phyloP scores from a whole-genome alignment of 2,329 filamentous ascomycete genomes.

The Alternaria arborescens region DNA sequence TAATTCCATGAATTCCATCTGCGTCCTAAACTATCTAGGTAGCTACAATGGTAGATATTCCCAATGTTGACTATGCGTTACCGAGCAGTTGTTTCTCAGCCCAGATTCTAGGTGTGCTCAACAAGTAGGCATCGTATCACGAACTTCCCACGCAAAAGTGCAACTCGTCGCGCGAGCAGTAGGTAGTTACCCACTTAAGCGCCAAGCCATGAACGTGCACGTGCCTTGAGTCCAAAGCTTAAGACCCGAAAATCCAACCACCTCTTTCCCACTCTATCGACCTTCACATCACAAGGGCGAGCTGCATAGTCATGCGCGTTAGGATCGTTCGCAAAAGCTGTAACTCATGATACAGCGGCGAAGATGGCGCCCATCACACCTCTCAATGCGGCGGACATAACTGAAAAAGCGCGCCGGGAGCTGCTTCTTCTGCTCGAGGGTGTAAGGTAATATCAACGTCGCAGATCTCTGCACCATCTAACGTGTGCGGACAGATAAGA shows the following conservation, averaged over 20 bases:
- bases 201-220: conserved; percentile 28
- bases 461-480: conserved; percentile 42
- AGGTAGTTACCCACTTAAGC: neutral
- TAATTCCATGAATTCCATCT: too few relatives aligned
- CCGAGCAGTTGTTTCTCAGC: neutral
- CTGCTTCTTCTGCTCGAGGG: conserved; percentile 90
- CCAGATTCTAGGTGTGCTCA: neutral
- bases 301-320: conserved; percentile 17
- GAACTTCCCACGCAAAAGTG: neutral
- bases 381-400: conserved; percentile 79
- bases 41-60: neutral
- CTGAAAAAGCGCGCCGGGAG: conserved; percentile 84
- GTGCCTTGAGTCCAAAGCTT: conserved; percentile 23
- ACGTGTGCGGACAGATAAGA: conserved; percentile 72
- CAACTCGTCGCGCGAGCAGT: neutral
- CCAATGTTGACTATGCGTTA: neutral
- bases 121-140: too few relatives aligned
- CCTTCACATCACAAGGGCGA: conserved; percentile 16
- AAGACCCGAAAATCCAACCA: conserved; percentile 12
- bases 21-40: too few relatives aligned
- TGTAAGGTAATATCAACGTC: conserved; percentile 71
- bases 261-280: conserved; percentile 7
- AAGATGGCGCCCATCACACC: conserved; percentile 72
- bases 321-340: conserved; percentile 9
- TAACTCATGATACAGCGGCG: conserved; percentile 18